Evolutionary conservation across 1,284 basidiomycete species (phyloP), one percentile per base, ranked within the genome.

Genomic region (Ceratobasidium sp.): DNA sequence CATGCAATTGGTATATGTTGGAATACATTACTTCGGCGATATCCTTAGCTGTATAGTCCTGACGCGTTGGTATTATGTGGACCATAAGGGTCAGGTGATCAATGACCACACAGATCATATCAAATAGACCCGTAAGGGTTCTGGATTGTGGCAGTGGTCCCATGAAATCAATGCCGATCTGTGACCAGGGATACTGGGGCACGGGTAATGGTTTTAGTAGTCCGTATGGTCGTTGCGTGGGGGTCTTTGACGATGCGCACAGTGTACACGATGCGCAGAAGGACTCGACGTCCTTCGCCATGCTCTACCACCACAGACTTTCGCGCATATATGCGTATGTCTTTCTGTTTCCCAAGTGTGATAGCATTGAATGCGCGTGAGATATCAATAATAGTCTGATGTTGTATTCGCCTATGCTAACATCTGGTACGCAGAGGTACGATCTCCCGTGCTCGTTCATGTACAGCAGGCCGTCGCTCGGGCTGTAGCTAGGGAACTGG

Each of bases 161-260:
- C 7, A 83, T 79, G 59, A 83, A 83, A 70, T 83, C 82, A n/a
- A 83, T 80, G 0, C 78, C 80, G 0, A 83, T 80, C 0, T 76
- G 55, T 11, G 72, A 69, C 74, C 77, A 79, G 0, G 76, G 76
- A 0, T 63, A 70, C 7, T 21, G 38, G 3, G 76, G 78, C 4
- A 77, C 47, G 1, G 32, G 32, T 5, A 78, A 59, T 1, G 76
- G 74, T n/a, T 78, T 75, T 1, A 78, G 75, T 3, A 73, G 28
- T 28, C 67, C 54, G 44, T 57, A 63, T 9, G 58, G 72, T 47
- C 61, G n/a, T 62, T 73, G 74, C 1, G 70, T 74, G 1, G 30
- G 9, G 4, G 59, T 23, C 28, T 74, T 74, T 1, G 58, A 55
- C 30, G 26, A 1, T 11, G 75, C 64, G 55, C 83, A 84, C 0